Conservation (phyloP, 805 yeast species). For the Kodamaea kaohsiungensis region DNA sequence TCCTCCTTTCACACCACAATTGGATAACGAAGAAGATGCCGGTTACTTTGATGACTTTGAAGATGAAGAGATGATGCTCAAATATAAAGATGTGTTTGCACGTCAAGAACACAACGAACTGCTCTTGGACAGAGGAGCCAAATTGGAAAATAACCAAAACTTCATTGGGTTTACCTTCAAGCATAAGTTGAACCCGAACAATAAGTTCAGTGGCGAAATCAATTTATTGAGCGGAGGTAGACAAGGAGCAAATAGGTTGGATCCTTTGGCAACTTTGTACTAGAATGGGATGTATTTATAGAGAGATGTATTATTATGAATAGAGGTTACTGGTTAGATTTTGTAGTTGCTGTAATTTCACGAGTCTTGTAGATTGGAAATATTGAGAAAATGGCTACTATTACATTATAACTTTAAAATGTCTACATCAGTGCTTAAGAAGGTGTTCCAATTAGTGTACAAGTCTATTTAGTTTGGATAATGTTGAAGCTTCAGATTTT, state of each 20-base stretch:
- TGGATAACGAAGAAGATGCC: conserved; percentile 96
- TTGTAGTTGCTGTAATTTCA: too few species aligned
- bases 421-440: too few species aligned
- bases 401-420: too few species aligned
- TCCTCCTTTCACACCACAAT: conserved; percentile 96
- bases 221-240: conserved; percentile 32
- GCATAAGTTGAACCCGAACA: conserved; percentile 67
- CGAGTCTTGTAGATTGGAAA: too few species aligned
- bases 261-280: conserved; percentile 47
- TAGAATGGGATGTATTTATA: conserved; percentile 15
- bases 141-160: conserved; percentile 31
- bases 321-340: background rate
- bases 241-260: conserved; percentile 29
- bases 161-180: conserved; percentile 96
- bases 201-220: conserved; percentile 43
- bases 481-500: background rate
- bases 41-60: conserved; percentile 98
- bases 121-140: conserved; percentile 55
- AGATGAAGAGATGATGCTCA: conserved; percentile 95
- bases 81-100: conserved; percentile 94
- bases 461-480: background rate
- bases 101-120: conserved; percentile 84
- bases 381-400: too few species aligned
- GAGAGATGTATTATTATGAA: conserved; percentile 4
- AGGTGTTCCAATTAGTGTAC: background rate